A percentile compares a stretch with the other conserved stretches of the same genome.
phyloP scores from a whole-genome alignment of 2,329 filamentous ascomycete genomes.

The Monilinia polystroma region DNA sequence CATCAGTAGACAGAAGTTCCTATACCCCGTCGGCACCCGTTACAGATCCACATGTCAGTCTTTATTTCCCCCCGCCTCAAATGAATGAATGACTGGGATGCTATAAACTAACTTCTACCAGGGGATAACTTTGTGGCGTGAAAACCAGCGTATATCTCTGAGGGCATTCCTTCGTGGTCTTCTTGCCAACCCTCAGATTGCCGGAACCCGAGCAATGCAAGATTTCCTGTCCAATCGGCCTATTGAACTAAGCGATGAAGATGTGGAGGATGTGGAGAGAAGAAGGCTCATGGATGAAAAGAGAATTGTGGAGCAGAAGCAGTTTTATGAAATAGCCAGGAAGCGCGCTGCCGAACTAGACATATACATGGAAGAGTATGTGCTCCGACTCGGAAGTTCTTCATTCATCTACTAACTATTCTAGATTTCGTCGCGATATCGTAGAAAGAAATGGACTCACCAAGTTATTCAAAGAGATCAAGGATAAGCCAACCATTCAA shows the following conservation, averaged over 20 bases:
- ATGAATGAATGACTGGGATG: no score
- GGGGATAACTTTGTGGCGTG: conserved; percentile 68
- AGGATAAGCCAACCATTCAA: conserved; percentile 80
- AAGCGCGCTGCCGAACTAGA: conserved; percentile 89
- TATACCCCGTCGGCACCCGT: conserved; percentile 2
- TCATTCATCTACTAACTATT: conserved; percentile 25
- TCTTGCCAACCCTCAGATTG: conserved; percentile 79
- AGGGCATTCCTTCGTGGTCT: conserved; percentile 87
- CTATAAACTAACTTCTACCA: conserved; percentile 2
- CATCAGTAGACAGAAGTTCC: conserved; percentile 22
- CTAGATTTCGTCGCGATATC: conserved; percentile 63
- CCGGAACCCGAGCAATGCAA: conserved; percentile 76
- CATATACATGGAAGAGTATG: conserved; percentile 94
- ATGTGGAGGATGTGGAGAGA: conserved; percentile 74
- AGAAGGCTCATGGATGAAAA: conserved; percentile 83
- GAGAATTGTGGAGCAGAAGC: conserved; percentile 85
- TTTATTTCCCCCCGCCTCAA: no score
- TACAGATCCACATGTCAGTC: conserved; percentile 16
- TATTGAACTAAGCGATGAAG: conserved; percentile 74
- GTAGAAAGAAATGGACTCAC: conserved; percentile 79
- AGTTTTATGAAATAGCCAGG: conserved; percentile 93
- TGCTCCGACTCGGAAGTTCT: conserved; percentile 25
- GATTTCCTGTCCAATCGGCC: conserved; percentile 78
- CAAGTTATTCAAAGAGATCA: conserved; percentile 89
- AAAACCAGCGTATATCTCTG: conserved; percentile 87